Base-by-base conservation (phyloP, 225 moss, liverwort and hornwort genomes). In the Pseudisothecium myosuroides region DNA sequence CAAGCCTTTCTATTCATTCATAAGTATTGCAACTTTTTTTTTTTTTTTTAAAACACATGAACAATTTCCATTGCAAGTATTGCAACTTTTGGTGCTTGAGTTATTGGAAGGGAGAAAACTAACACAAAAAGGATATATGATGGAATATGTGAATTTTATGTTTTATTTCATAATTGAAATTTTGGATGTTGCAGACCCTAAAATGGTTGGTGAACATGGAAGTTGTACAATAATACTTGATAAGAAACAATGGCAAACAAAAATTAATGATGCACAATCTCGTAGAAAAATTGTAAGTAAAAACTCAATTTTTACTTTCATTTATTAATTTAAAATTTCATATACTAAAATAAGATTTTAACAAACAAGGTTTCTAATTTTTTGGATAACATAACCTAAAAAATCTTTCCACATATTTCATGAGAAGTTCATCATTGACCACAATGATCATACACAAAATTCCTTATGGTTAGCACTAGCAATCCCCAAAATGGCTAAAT, bases 201-300 rank as follows among this genome's bases (percentile, higher is more conserved):
- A 66, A 78, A 93, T 93, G 93, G 90, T 34, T 67, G 82, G 61
- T 49, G 95, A 96, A n/a, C 90, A 95, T 84, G 96, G 93, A 47
- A 94, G 90, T 34, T 92, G 94, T 34, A 90, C 87, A 27, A 78
- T 85, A 64, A 92, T 98, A 67, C 86, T 90, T 9, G n/a, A 58
- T 83, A 89, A 87, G 65, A 79, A 26, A 58, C 92, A 91, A 76
- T 98, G 95, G 95, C 91, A 97, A 63, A 90, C 86, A 21, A 96
- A 94, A 91, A 83, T 98, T 87, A 94, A 96, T 5, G 95, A 98
- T 7, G 98, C 92, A 34, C 71, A 78, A 39, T 64, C 59, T 36
- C 23, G 60, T 0, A 84, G 39, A 54, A 97, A 96, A 95, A 92
- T 92, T 88, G 98, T 97, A 75, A 89, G 89, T 2, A 23, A 63